Conservation (phyloP, 2,329 filamentous ascomycete species). For the Cucurbitaria berberidis region DNA sequence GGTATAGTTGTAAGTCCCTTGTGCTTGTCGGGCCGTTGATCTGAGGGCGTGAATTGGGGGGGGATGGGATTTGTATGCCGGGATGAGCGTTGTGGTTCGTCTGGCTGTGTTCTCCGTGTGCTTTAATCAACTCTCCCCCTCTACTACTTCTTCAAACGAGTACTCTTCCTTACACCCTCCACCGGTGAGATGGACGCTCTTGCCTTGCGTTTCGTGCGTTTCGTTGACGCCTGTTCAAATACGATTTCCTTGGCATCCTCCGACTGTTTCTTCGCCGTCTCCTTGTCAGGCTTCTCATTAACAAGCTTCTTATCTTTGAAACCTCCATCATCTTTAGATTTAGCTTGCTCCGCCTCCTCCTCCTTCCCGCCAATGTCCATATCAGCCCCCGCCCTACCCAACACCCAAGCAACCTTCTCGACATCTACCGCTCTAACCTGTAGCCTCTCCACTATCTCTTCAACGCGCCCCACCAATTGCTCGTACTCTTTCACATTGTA, state of each 20-base stretch:
- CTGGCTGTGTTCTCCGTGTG: too few relatives aligned
- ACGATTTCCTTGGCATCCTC: neutral
- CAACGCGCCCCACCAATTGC: slow-evolving; percentile 54
- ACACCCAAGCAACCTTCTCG: slow-evolving; percentile 74
- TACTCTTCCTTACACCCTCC: slow-evolving; percentile 36
- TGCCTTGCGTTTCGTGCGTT: slow-evolving; percentile 34
- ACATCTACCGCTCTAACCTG: slow-evolving; percentile 62
- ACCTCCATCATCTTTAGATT: slow-evolving; percentile 1
- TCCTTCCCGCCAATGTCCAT: slow-evolving; percentile 4
- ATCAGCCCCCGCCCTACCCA: slow-evolving; percentile 56
- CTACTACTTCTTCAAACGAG: slow-evolving; percentile 27
- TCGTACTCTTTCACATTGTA: slow-evolving; percentile 74
- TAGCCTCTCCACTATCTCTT: slow-evolving; percentile 33
- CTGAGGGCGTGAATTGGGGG: too few relatives aligned
- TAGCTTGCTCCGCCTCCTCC: neutral
- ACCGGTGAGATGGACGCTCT: slow-evolving; percentile 10
- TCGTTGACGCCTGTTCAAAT: slow-evolving; percentile 12
- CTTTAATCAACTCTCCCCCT: neutral
- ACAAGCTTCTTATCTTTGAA: slow-evolving; percentile 1
- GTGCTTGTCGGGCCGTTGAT: too few relatives aligned
- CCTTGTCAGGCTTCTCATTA: neutral
- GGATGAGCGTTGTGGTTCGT: too few relatives aligned
- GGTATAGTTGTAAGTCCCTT: too few relatives aligned
- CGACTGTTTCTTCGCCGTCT: neutral
- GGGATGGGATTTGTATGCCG: too few relatives aligned